These are phyloP conservation scores for Schrenkiella parvula DNA, from an alignment of 345 rosid species.

Conservation along the genomic window DNA sequence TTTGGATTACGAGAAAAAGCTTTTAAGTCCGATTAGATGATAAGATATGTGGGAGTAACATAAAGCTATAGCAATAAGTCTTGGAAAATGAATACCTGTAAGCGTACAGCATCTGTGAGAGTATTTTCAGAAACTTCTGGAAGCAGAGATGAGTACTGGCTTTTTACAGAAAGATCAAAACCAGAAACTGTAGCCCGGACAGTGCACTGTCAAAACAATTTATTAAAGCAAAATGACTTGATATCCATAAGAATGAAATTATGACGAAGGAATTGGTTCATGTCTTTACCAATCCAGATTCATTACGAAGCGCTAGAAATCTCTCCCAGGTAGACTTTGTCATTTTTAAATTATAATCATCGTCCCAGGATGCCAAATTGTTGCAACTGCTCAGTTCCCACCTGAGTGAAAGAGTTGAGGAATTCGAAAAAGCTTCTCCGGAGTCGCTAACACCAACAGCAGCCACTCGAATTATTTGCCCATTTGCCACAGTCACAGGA, in stretches of 20 bases:
- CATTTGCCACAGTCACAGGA: constrained; percentile 86
- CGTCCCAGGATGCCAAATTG: constrained; percentile 68
- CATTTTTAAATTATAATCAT: constrained; percentile 44
- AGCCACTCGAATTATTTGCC: constrained; percentile 71
- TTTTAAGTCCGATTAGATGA: neutral
- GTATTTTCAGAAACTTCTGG: constrained; percentile 39
- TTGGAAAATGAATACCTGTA: constrained; percentile 55
- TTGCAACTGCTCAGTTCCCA: constrained; percentile 81
- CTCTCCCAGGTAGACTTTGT: constrained; percentile 77
- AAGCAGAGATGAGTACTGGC: constrained; percentile 38
- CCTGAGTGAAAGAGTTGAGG: constrained; percentile 72
- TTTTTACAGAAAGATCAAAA: constrained; percentile 38
- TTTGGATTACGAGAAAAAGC: neutral
- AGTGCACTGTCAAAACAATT: constrained; percentile 53
- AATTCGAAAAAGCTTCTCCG: constrained; percentile 85
- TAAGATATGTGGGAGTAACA: neutral
- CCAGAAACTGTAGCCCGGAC: constrained; percentile 72
- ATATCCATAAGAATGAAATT: neutral
- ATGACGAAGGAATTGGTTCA: neutral
- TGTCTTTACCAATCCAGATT: constrained; percentile 67
- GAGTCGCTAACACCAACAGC: constrained; percentile 62
- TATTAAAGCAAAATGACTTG: neutral
- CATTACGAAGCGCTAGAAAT: constrained; percentile 67
- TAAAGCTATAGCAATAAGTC: neutral
- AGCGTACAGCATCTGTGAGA: constrained; percentile 69